Percentiles rank a stretch among this genome's conserved stretches.
Conservation (phyloP, 371 early-diverging fungal genomes). For the Entomophthora muscae region DNA sequence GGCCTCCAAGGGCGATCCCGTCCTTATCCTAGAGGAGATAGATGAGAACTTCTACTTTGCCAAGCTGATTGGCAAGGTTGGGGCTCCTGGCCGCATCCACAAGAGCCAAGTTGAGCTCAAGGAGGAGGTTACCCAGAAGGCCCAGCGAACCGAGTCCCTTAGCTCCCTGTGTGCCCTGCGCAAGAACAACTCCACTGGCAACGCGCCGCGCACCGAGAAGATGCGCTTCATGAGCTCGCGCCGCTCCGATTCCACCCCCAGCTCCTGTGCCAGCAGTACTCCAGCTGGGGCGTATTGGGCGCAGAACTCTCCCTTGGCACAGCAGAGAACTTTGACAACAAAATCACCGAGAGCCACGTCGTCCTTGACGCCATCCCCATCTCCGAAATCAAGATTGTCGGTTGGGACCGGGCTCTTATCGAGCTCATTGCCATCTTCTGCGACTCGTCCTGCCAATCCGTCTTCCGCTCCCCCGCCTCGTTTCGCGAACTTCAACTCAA, state of each 20-base stretch:
- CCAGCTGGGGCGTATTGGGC: neutral
- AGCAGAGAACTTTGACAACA: too few species aligned
- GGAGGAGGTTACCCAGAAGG: neutral
- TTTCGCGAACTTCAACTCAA: neutral
- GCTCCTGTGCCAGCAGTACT: neutral
- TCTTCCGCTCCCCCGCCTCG: neutral
- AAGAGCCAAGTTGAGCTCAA: neutral
- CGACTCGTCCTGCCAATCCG: neutral
- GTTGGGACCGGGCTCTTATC: neutral
- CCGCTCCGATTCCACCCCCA: neutral
- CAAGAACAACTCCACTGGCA: neutral
- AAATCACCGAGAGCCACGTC: neutral
- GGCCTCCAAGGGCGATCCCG: neutral
- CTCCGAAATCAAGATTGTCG: neutral
- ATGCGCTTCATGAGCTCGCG: neutral
- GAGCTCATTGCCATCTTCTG: neutral
- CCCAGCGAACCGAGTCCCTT: neutral
- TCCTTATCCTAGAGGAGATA: neutral
- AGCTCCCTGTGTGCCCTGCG: too few species aligned
- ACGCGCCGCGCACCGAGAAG: neutral
- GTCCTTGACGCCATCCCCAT: neutral
- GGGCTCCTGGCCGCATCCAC: neutral
- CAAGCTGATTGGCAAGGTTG: neutral
- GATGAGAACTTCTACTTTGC: neutral
- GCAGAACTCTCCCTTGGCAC: too few species aligned